These are phyloP conservation scores for Grifola frondosa DNA, from an alignment of 1,284 basidiomycete species.

Conservation along the genomic window DNA sequence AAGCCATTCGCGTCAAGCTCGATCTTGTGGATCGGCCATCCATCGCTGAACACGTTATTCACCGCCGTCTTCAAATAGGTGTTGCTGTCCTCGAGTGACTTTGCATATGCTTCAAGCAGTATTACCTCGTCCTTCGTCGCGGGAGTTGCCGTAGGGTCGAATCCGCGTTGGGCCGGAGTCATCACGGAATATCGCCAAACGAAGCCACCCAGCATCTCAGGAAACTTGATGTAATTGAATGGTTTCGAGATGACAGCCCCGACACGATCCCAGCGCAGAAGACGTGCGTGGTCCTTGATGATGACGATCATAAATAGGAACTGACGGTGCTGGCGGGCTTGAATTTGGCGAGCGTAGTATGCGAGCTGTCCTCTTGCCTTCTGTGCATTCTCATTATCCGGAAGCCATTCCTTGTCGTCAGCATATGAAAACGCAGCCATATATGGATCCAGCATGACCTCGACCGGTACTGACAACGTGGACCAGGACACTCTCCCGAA, in stretches of 20 bases:
- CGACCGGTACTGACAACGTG: too few species aligned
- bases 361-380: slow-evolving; percentile 9
- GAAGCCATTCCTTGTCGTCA: too few species aligned
- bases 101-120: too few species aligned
- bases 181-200: slow-evolving; percentile 20
- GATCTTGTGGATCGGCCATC: too few species aligned
- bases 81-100: too few species aligned
- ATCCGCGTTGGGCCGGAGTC: slow-evolving; percentile 15
- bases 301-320: slow-evolving; percentile 17
- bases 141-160: slow-evolving; percentile 18
- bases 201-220: slow-evolving; percentile 11
- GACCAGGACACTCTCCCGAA: too few species aligned
- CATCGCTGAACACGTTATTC: too few species aligned
- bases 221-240: slow-evolving; percentile 9
- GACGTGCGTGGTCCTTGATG: slow-evolving; percentile 5
- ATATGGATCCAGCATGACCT: too few species aligned
- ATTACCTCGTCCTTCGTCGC: slow-evolving; percentile 5
- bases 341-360: slow-evolving; percentile 8
- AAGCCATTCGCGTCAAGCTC: too few species aligned
- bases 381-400: background rate
- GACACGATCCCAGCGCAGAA: slow-evolving; percentile 22
- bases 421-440: too few species aligned
- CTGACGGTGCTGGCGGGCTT: slow-evolving; percentile 19
- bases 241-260: slow-evolving; percentile 15
- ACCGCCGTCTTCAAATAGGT: too few species aligned